Conservation (phyloP, 305 asterid species). For the Fraxinus platypoda region DNA sequence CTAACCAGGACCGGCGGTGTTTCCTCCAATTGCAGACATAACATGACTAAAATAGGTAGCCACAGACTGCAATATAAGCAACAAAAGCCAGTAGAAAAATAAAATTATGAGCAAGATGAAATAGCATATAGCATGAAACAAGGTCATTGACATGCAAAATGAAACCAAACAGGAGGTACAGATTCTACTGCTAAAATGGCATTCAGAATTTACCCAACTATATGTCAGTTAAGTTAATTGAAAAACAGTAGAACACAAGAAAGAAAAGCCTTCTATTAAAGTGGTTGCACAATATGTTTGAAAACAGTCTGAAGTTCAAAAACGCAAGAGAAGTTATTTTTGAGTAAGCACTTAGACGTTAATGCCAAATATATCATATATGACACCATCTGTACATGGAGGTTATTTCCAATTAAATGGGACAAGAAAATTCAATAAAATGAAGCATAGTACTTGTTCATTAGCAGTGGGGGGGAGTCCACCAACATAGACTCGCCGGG, state of each 20-base stretch:
- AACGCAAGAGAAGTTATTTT: background rate
- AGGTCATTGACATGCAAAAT: background rate
- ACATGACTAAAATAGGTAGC: conserved; percentile 93
- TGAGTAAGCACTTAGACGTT: background rate
- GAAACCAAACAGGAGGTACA: background rate
- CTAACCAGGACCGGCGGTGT: conserved; percentile 98
- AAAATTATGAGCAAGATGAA: background rate
- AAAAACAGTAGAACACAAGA: background rate
- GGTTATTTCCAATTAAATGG: background rate
- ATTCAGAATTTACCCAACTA: background rate
- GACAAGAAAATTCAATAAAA: background rate
- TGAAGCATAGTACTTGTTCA: conserved; percentile 65
- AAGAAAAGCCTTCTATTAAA: background rate
- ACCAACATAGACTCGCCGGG: conserved; percentile 97
- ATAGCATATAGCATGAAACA: background rate
- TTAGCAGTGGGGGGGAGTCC: conserved; percentile 94
- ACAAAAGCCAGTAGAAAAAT: conserved; percentile 8
- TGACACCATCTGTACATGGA: background rate
- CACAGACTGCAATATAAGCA: conserved; percentile 61
- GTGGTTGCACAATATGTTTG: background rate
- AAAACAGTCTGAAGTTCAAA: background rate
- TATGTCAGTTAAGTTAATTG: background rate
- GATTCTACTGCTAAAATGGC: conserved; percentile 5
- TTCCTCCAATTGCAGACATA: conserved; percentile 95
- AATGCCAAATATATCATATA: background rate